These are phyloP conservation scores for Aspergillus funiculosus DNA, from an alignment of 495 filamentous ascomycete species.

Conservation along the genomic window DNA sequence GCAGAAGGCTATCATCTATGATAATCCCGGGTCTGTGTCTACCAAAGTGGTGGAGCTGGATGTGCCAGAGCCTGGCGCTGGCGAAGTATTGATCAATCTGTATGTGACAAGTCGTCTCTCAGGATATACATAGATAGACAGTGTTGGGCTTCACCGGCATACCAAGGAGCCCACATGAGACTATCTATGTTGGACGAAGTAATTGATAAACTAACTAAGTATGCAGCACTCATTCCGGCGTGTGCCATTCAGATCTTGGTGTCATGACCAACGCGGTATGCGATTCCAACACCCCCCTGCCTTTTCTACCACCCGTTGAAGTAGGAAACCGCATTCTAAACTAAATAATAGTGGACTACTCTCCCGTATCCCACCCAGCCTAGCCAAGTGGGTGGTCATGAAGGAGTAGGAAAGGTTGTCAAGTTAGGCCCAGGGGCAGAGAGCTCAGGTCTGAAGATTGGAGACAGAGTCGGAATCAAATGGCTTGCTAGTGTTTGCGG, in stretches of 20 bases:
- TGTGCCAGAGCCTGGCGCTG: conserved; percentile 58
- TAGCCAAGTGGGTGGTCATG: conserved; percentile 63
- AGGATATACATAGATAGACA: not conserved
- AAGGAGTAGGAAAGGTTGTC: conserved; percentile 55
- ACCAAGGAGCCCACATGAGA: no score
- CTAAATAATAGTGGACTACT: conserved; percentile 36
- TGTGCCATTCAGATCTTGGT: conserved; percentile 63
- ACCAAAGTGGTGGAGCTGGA: conserved; percentile 61
- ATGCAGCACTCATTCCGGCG: conserved; percentile 58
- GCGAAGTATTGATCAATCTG: conserved; percentile 63
- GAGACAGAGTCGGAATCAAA: conserved; percentile 61
- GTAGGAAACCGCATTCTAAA: conserved; percentile 1
- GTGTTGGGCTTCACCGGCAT: not conserved
- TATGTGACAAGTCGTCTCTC: conserved; percentile 24
- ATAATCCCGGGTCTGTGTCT: conserved; percentile 63
- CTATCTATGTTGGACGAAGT: not conserved
- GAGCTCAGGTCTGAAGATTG: conserved; percentile 51
- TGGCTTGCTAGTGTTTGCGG: conserved; percentile 45
- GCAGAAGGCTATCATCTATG: conserved; percentile 64
- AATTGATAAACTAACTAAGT: conserved; percentile 13
- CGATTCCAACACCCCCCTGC: not conserved
- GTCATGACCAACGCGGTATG: conserved; percentile 53
- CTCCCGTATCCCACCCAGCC: conserved; percentile 59
- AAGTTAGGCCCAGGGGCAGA: conserved; percentile 54
- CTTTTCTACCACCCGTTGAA: no score